A percentile compares a stretch with the other conserved stretches of the same genome.
Evolutionary conservation across 306 rosid genomes (phyloP).

Genomic region (Cucumis sativus): DNA sequence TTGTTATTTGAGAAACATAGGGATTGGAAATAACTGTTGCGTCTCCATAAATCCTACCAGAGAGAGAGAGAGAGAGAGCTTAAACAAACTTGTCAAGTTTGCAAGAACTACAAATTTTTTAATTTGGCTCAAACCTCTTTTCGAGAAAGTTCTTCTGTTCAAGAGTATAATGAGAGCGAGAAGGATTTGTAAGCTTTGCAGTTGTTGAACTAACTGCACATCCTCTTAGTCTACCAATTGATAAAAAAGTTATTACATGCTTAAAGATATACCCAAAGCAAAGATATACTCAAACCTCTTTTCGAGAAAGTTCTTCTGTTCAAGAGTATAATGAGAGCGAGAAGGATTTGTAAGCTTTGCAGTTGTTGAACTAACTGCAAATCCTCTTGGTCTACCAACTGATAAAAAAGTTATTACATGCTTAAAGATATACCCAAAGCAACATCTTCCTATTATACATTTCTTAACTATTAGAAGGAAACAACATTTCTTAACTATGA

Average conservation of each 20-base stretch:
- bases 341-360: conserved; percentile 9
- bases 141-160: conserved; percentile 17
- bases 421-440: neutral
- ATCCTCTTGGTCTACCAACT: conserved; percentile 53
- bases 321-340: conserved; percentile 8
- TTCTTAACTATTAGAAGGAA: too few relatives aligned
- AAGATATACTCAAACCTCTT: conserved; percentile 26
- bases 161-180: conserved; percentile 14
- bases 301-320: conserved; percentile 16
- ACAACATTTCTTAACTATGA: neutral
- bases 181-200: neutral
- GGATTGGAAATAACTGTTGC: conserved; percentile 12
- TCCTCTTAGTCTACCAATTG: conserved; percentile 55
- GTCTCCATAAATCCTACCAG: conserved; percentile 26
- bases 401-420: conserved; percentile 12
- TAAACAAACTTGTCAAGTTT: neutral
- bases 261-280: neutral
- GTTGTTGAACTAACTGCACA: conserved; percentile 18
- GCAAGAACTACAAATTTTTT: neutral
- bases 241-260: conserved; percentile 5
- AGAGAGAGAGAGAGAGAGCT: neutral
- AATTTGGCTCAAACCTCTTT: conserved; percentile 20
- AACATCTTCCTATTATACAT: neutral
- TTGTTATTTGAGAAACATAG: conserved; percentile 22
- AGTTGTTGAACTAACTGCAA: conserved; percentile 16